Evolutionary conservation across 257 asterid genomes (phyloP).

Genomic region (Mitragyna speciosa): DNA sequence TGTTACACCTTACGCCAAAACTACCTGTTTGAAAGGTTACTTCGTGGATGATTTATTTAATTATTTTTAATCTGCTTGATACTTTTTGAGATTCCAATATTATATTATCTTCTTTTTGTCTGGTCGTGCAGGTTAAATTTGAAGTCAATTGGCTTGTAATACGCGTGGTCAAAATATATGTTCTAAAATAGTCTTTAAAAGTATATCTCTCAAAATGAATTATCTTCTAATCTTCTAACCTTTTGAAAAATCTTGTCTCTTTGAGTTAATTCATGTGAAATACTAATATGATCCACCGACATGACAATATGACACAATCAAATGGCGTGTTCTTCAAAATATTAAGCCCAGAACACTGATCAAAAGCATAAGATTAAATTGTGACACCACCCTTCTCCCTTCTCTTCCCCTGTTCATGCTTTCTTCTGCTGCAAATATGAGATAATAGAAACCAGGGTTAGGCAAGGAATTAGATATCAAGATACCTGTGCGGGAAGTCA

Average conservation of each 20-base stretch:
- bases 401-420: not conserved
- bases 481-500: slow-evolving; percentile 91
- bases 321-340: not conserved
- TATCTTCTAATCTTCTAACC: not conserved
- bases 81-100: not conserved
- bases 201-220: not conserved
- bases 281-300: too few relatives aligned
- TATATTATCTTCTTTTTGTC: not conserved
- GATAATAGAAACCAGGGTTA: not conserved
- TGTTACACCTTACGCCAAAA: not conserved
- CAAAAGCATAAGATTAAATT: not conserved
- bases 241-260: not conserved
- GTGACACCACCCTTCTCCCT: not conserved
- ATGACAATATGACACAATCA: not conserved
- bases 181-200: not conserved
- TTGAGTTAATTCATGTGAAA: not conserved
- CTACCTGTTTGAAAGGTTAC: not conserved
- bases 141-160: not conserved
- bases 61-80: not conserved
- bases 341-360: not conserved
- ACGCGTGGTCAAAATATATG: not conserved
- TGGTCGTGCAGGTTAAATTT: not conserved
- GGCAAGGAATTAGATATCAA: slow-evolving; percentile 3
- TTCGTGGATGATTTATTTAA: not conserved
- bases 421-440: not conserved